A percentile compares a stretch with the other conserved stretches of the same genome.
These are phyloP conservation scores for Scheffersomyces segobiensis DNA, from an alignment of 1,139 yeast genomes.

Conservation along the genomic window DNA sequence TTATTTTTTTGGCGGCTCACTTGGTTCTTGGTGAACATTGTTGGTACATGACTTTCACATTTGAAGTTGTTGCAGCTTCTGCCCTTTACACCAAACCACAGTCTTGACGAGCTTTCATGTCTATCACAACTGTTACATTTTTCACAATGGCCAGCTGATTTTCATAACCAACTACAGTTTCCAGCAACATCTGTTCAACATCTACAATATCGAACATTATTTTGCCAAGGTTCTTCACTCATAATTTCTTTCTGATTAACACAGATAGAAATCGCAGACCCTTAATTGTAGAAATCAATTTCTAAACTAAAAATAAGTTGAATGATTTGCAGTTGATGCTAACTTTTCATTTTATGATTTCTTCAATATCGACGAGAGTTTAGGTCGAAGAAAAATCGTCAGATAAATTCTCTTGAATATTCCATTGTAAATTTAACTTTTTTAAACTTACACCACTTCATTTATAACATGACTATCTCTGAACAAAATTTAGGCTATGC, in stretches of 20 bases:
- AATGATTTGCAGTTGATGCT: not conserved
- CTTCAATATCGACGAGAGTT: not conserved
- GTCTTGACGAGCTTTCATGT: not conserved
- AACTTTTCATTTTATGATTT: not conserved
- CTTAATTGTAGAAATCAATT: not conserved
- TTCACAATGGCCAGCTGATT: not conserved
- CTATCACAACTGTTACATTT: too few species aligned
- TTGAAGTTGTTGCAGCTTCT: not conserved
- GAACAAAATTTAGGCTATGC: not conserved
- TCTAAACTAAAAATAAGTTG: not conserved
- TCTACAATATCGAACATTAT: too few species aligned
- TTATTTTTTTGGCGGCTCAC: not conserved
- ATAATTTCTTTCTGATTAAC: not conserved
- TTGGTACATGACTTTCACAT: not conserved
- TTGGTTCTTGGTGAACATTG: not conserved
- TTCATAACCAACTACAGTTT: not conserved
- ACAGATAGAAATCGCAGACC: not conserved
- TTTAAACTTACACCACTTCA: not conserved
- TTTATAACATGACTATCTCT: not conserved
- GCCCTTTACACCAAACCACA: not conserved
- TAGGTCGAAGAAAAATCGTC: not conserved
- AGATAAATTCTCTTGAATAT: not conserved
- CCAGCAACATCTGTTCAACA: not conserved
- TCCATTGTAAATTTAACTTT: not conserved
- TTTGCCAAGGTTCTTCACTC: not conserved